Base-by-base conservation (phyloP, 2,329 filamentous ascomycete species). In the Diaporthe nobilis region DNA sequence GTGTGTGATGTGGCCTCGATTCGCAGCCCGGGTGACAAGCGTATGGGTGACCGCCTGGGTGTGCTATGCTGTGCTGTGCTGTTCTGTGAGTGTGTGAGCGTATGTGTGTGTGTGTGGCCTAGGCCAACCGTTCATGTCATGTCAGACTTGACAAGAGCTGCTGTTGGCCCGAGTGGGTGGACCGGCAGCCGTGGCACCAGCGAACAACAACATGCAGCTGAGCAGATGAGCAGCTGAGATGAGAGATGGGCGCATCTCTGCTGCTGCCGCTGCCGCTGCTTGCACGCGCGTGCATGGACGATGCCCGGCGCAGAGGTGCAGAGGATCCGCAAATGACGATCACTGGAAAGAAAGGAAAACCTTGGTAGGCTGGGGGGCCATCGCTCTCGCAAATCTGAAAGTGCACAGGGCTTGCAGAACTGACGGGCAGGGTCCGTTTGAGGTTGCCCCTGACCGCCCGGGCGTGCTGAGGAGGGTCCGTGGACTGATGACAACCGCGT, bases 171-270 rank as follows among this genome's bases (percentile, higher is more conserved):
- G 71, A 73, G 44, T 37, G 71, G 71, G 44, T 63, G 58, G 71
- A 55, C 58, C 60, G 39, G 63, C 63, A 47, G 58, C 37, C 74
- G 74, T 76, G 75, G 75, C 68, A 75, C 72, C 67, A 72, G 67
- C 70, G 63, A 60, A 20, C 42, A 37, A 9, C 8, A 55, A 61
- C 61, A 17, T 17, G 44, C 63, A 53, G 63, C 63, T 34, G 63
- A 53, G 22, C 31, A 68, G 28, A 47, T 37, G 63, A 37, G 63
- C 63, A 67, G 63, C 17, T 60, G 63, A 51, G 63, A 51, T 68
- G 22, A 13, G 60, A 44, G 58, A 61, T 28, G 58, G 22, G 37
- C 34, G 39, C 60, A 7, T 65, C n/a, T 49, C 8, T 49, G 8
- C 44, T 49, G 44, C 42, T 44, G 44, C n/a, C 8, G 28, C 28